Evolutionary conservation across 2,329 filamentous ascomycete genomes (phyloP).

Genomic region (Microcera coccophila): DNA sequence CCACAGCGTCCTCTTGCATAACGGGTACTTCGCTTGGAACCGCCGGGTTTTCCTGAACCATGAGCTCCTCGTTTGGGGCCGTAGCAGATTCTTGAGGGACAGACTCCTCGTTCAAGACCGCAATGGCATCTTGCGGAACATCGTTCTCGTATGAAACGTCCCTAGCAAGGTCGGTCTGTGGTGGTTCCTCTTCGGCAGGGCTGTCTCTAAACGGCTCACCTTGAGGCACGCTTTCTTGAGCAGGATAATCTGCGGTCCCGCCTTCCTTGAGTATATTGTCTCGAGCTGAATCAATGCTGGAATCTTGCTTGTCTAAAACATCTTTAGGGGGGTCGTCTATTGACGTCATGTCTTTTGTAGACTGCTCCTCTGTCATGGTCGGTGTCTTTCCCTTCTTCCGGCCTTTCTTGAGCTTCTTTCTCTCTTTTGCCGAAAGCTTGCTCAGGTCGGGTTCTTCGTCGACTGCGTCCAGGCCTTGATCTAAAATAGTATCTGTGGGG

Average conservation of each 20-base stretch:
- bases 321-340: neutral
- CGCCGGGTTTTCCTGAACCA: neutral
- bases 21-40: neutral
- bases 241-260: too few relatives aligned
- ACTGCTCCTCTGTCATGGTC: neutral
- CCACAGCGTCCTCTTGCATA: constrained; percentile 8
- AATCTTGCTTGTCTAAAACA: neutral
- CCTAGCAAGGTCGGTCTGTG: neutral
- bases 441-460: constrained; percentile 12
- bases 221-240: neutral
- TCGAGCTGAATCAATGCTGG: too few relatives aligned
- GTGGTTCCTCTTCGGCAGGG: neutral
- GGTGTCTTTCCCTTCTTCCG: constrained; percentile 13
- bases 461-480: constrained; percentile 4
- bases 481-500: neutral
- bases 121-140: neutral
- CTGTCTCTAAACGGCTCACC: neutral
- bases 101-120: too few relatives aligned
- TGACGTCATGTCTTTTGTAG: neutral
- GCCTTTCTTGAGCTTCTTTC: constrained; percentile 18
- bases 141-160: neutral
- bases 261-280: too few relatives aligned
- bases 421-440: constrained; percentile 15
- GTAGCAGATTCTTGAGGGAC: neutral
- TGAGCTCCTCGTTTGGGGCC: neutral